phyloP scores from a whole-genome alignment of 768 basidiomycete species.

The Leucocoprinus sp. region DNA sequence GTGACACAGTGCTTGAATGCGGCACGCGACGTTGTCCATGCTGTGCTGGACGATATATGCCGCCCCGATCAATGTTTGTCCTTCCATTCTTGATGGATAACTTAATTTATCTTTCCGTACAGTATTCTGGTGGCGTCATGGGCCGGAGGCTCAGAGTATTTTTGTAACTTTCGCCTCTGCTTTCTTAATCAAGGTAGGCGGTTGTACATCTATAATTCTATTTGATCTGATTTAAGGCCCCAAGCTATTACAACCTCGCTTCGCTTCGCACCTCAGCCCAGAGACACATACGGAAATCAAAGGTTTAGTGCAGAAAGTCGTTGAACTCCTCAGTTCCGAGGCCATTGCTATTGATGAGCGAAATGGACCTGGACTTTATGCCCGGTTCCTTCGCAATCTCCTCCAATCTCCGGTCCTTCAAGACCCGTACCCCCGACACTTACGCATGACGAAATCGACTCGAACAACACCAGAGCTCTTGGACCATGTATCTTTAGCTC shows the following conservation, averaged over 20 bases:
- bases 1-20: conserved; percentile 51
- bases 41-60: conserved; percentile 52
- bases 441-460: conserved; percentile 9
- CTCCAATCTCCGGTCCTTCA: conserved; percentile 24
- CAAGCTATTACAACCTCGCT: conserved; percentile 74
- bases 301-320: conserved; percentile 52
- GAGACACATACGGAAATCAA: conserved; percentile 59
- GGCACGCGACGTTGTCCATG: conserved; percentile 56
- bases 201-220: neutral
- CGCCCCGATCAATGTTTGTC: conserved; percentile 46
- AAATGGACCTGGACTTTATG: conserved; percentile 74
- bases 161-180: conserved; percentile 77
- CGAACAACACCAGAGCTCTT: conserved; percentile 9
- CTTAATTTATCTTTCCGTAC: conserved; percentile 9
- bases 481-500: conserved; percentile 2
- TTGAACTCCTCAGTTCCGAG: conserved; percentile 58
- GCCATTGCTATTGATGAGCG: conserved; percentile 74
- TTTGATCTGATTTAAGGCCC: neutral
- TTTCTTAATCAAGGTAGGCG: conserved; percentile 68
- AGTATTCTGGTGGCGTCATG: conserved; percentile 52
- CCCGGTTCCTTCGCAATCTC: conserved; percentile 68
- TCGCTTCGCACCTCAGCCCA: conserved; percentile 46
- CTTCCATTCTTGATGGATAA: neutral
- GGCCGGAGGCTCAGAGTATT: conserved; percentile 73
- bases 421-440: conserved; percentile 11